Evolutionary conservation across 768 basidiomycete species (phyloP), one percentile per base, ranked within the genome.

Genomic region (Boletus insuetus): DNA sequence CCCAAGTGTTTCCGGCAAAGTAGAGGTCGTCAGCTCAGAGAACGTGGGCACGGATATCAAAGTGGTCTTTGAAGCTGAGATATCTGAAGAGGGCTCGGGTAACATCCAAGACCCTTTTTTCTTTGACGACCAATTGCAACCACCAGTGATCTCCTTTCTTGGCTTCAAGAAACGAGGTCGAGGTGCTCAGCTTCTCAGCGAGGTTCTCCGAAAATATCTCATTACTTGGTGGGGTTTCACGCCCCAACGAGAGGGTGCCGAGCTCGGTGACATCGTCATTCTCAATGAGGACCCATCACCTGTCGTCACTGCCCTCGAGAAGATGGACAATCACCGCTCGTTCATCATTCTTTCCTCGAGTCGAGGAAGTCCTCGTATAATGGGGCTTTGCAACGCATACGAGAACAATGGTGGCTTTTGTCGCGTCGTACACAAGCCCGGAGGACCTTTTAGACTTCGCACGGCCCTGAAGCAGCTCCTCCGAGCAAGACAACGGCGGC

Each of bases 11-110:
- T 82, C 85, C 26, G 95, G 95, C 44, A 93, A 93, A 64, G 89
- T 97, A 38, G 95, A 97, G 63, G 94, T 98, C 11, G 87, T 87
- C 85, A 95, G 92, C 57, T 86, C 90, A 59, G 94, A 95, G 73
- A 90, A 84, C 17, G 77, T 84, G 37, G 95, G 95, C 26, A 97
- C 95, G 3, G 93, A 95, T 68, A 94, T 97, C 70, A 90, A 89
- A 62, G 83, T 96, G 41, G 82, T 82, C 3, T 91, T 97, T 68
- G 80, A 81, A 31, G 91, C 90, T 31, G 88, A 94, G 56, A 67
- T 77, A 13, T 64, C 75, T 9, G 77, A 83, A 24, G 79, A 77
- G 22, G 32, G 50, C 43, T 51, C 68, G 22, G 63, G 75, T 39
- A 69, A 68, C 13, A 76, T 78, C 44, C 77, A 79, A 70, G 75